phyloP scores from a whole-genome alignment of 2,329 filamentous ascomycete species.

The Falciphora oryzae region DNA sequence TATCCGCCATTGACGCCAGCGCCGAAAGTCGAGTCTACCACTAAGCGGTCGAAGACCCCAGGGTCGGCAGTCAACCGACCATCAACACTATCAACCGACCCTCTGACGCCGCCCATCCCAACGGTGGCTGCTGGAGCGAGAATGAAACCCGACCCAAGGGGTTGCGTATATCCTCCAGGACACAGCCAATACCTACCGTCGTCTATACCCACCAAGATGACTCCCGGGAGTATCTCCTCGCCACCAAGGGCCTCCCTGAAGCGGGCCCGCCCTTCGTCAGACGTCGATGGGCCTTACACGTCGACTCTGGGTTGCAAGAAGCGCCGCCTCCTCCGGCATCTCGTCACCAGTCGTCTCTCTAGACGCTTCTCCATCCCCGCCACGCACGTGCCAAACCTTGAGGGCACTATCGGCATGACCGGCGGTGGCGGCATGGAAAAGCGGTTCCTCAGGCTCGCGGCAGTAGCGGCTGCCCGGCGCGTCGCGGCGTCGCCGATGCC shows the following conservation, averaged over 20 bases:
- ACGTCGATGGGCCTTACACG: constrained; percentile 54
- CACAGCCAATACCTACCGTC: constrained; percentile 2
- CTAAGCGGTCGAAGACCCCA: not conserved
- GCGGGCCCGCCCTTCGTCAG: constrained; percentile 45
- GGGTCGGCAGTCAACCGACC: not conserved
- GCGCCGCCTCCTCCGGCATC: constrained; percentile 53
- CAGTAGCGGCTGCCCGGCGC: constrained; percentile 30
- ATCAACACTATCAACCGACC: constrained; percentile 6
- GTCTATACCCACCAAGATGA: not conserved
- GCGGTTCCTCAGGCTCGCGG: constrained; percentile 43
- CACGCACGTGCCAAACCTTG: constrained; percentile 62
- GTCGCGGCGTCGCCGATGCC: constrained; percentile 11
- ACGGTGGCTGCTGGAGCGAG: not conserved
- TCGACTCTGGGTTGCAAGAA: constrained; percentile 55
- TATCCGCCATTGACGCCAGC: not conserved
- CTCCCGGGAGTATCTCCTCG: not conserved
- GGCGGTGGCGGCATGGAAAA: constrained; percentile 26
- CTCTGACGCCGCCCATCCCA: too few species aligned
- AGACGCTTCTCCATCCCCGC: constrained; percentile 64
- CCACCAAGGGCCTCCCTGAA: constrained; percentile 29
- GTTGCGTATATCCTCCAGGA: not conserved
- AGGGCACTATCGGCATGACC: constrained; percentile 24
- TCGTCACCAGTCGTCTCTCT: constrained; percentile 66
- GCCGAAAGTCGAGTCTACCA: not conserved
- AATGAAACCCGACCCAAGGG: not conserved